Evolutionary conservation across 2,329 filamentous ascomycete genomes (phyloP), one percentile per base, ranked within the genome.

Genomic region (Aspergillus sp.): DNA sequence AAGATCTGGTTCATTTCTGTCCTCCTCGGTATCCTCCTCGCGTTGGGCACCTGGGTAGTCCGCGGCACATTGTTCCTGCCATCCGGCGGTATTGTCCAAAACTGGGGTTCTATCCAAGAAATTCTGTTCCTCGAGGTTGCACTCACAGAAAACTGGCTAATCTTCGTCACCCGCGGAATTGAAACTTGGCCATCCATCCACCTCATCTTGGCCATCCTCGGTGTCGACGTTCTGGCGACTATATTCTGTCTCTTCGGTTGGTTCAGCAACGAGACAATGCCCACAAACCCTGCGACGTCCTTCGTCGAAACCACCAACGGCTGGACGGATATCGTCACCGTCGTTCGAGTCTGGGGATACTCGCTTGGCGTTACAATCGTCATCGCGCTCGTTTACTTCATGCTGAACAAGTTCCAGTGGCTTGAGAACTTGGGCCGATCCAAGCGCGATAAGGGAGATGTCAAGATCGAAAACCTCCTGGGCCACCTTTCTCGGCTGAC

Each of bases 61-160:
- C 89, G 88, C 61, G 89, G 86, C 32, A 83, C 86, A 18, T 79
- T 91, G 72, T 91, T 86, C 80, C 77, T 91, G 15, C 80, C 81
- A 50, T 85, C 83, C 65, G 89, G 89, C 62, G 89, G 89, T 76
- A 80, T 92, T 65, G 84, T 92, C 62, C 83, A 90, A 74, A 88
- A 89, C 76, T 91, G 84, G 71, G 89, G 88, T 63, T 86, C 85
- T 56, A 83, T 90, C 59, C 88, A 91, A 76, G 88, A 89, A 71
- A 86, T 91, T 45, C 80, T 96, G 68, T 96, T 96, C 85, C 85
- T 96, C 44, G 87, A 96, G 80, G 89, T 96, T 72, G 93, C 90
- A 7, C 85, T 96, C 55, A 93, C 91, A 60, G 91, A 96, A 83
- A 96, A 96, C 81, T 96, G 91, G 92, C 86, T 96, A 51, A 96